Evolutionary conservation across 1,139 yeast genomes (phyloP).

Genomic region (Schizosaccharomyces versatilis): DNA sequence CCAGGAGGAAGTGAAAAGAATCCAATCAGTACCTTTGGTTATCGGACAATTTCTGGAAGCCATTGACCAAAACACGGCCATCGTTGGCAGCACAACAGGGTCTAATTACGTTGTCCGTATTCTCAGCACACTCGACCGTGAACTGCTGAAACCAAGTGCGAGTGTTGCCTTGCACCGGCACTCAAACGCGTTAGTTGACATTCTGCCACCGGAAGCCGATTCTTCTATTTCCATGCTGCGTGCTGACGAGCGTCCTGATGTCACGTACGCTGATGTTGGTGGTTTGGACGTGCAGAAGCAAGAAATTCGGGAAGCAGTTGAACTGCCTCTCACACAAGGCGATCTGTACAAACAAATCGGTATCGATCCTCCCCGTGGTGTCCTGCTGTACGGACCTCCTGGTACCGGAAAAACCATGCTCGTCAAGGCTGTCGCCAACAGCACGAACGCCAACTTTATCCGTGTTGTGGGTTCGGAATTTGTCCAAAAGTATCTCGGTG

Average conservation of each 20-base stretch:
- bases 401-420: constrained; percentile 95
- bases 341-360: constrained; percentile 94
- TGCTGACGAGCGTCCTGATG: constrained; percentile 71
- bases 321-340: constrained; percentile 84
- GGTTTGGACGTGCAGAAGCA: constrained; percentile 98
- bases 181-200: constrained; percentile 90
- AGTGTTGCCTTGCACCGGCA: constrained; percentile 96
- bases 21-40: constrained; percentile 90
- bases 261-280: constrained; percentile 83
- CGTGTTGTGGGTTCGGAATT: constrained; percentile 93
- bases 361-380: constrained; percentile 99
- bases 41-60: constrained; percentile 97
- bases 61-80: constrained; percentile 87
- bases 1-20: constrained; percentile 93
- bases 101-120: constrained; percentile 91
- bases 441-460: constrained; percentile 85
- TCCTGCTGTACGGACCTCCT: constrained; percentile 92
- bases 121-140: constrained; percentile 82
- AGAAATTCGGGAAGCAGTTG: constrained; percentile 96
- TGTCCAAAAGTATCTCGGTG: constrained; percentile 92
- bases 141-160: constrained; percentile 77
- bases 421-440: constrained; percentile 97
- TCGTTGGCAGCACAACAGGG: constrained; percentile 92
- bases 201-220: constrained; percentile 95
- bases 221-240: constrained; percentile 88